Evolutionary conservation across 1,139 yeast genomes (phyloP).

Genomic region (Entelexis sorbosivorans): DNA sequence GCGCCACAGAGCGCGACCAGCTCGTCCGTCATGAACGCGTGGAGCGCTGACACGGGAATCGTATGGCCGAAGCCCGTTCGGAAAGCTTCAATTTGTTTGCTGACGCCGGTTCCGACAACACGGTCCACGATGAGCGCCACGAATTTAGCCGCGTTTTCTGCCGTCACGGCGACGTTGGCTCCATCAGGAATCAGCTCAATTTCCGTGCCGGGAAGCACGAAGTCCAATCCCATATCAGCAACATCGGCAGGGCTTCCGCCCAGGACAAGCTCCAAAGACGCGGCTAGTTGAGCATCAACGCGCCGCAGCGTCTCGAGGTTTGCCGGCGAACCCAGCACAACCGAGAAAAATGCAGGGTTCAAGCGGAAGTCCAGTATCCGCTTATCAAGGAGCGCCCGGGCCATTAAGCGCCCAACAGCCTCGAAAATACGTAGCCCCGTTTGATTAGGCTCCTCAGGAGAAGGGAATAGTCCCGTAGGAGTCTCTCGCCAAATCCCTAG

Average conservation of each 20-base stretch:
- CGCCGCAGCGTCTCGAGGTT: slow-evolving; percentile 32
- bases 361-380: slow-evolving; percentile 75
- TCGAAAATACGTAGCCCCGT: slow-evolving; percentile 47
- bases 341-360: slow-evolving; percentile 52
- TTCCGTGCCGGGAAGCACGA: slow-evolving; percentile 67
- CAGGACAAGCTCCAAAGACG: slow-evolving; percentile 38
- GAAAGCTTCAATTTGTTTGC: slow-evolving; percentile 56
- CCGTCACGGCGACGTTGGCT: slow-evolving; percentile 38
- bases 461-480: slow-evolving; percentile 27
- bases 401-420: slow-evolving; percentile 71
- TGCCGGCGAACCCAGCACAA: slow-evolving; percentile 14
- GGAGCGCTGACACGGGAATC: slow-evolving; percentile 65
- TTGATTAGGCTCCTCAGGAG: slow-evolving; percentile 25
- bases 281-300: slow-evolving; percentile 54
- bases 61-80: slow-evolving; percentile 74
- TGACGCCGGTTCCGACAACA: slow-evolving; percentile 55
- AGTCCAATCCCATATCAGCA: slow-evolving; percentile 47
- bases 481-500: slow-evolving; percentile 59
- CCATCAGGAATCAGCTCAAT: slow-evolving; percentile 54
- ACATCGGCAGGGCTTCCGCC: slow-evolving; percentile 19
- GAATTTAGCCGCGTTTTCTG: slow-evolving; percentile 48
- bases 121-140: slow-evolving; percentile 49
- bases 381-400: slow-evolving; percentile 76
- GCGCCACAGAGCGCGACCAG: slow-evolving; percentile 55
- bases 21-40: slow-evolving; percentile 64